Conservation (phyloP, 441 rosid species). For the Populus tomentosa region DNA sequence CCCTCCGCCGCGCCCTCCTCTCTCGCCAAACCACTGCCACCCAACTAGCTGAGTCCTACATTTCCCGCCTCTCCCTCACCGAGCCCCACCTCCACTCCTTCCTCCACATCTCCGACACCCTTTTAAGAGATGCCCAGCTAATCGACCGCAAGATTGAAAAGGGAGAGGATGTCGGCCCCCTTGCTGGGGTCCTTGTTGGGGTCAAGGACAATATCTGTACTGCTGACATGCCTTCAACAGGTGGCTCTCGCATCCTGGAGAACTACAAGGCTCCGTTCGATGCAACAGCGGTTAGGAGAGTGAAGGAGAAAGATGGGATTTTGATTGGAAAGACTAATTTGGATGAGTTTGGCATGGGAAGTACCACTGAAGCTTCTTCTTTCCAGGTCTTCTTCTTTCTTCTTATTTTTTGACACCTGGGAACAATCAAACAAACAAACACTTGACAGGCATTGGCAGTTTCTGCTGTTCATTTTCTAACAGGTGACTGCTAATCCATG, state of each 20-base stretch:
- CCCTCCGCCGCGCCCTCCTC: slow-evolving; percentile 73
- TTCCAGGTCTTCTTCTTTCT: slow-evolving; percentile 50
- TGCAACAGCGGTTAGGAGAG: slow-evolving; percentile 66
- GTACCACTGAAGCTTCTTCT: slow-evolving; percentile 85
- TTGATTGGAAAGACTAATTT: slow-evolving; percentile 88
- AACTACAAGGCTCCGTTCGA: slow-evolving; percentile 74
- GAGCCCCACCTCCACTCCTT: slow-evolving; percentile 83
- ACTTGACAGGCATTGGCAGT: slow-evolving; percentile 11
- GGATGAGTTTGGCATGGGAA: slow-evolving; percentile 98
- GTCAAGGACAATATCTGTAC: slow-evolving; percentile 91
- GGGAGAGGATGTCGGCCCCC: slow-evolving; percentile 67
- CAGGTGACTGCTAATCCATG: slow-evolving; percentile 92
- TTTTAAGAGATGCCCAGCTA: slow-evolving; percentile 48
- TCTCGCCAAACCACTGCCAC: slow-evolving; percentile 57
- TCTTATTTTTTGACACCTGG: background rate
- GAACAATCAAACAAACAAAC: background rate
- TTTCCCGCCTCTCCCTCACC: slow-evolving; percentile 55
- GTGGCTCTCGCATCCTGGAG: slow-evolving; percentile 72
- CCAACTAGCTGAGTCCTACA: slow-evolving; percentile 67
- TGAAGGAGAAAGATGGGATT: slow-evolving; percentile 66
- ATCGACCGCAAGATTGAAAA: slow-evolving; percentile 44
- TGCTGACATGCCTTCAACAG: slow-evolving; percentile 85
- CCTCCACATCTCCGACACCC: slow-evolving; percentile 59
- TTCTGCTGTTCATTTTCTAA: slow-evolving; percentile 37
- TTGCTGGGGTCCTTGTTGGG: slow-evolving; percentile 75